Percentiles rank a stretch among this genome's conserved stretches.
Evolutionary conservation across 2,329 filamentous ascomycete genomes (phyloP).

Genomic region (Trichoderma atrobrunneum): DNA sequence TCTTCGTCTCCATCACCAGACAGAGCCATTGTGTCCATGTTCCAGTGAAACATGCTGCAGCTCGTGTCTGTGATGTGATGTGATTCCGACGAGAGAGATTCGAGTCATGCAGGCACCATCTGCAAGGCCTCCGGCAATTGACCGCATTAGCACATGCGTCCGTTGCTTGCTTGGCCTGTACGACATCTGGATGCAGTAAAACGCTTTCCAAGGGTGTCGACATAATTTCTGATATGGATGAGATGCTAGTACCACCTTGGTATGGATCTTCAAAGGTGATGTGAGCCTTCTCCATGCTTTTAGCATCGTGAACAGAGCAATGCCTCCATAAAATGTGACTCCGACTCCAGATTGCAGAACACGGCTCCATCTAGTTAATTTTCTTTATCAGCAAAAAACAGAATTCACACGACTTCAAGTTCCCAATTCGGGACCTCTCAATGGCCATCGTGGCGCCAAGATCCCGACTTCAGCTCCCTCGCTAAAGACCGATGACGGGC

Average conservation of each 20-base stretch:
- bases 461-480: background rate
- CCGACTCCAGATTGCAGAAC: background rate
- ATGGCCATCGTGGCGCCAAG: background rate
- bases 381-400: background rate
- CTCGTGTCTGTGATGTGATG: conserved; percentile 13
- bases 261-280: background rate
- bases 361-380: background rate
- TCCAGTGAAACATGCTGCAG: background rate
- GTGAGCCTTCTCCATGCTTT: background rate
- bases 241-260: background rate
- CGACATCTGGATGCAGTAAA: conserved; percentile 9
- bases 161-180: conserved; percentile 3
- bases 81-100: background rate
- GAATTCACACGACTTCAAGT: background rate
- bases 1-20: background rate
- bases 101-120: conserved; percentile 17
- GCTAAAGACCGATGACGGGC: background rate
- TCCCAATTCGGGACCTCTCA: background rate
- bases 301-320: background rate
- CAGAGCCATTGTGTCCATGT: background rate
- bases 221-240: background rate
- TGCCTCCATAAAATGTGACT: background rate
- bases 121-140: conserved; percentile 15
- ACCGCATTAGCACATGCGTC: conserved; percentile 14
- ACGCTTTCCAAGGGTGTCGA: background rate